These are phyloP conservation scores for Avena eriantha DNA, from an alignment of 176 grass and related monocot species.

Conservation along the genomic window DNA sequence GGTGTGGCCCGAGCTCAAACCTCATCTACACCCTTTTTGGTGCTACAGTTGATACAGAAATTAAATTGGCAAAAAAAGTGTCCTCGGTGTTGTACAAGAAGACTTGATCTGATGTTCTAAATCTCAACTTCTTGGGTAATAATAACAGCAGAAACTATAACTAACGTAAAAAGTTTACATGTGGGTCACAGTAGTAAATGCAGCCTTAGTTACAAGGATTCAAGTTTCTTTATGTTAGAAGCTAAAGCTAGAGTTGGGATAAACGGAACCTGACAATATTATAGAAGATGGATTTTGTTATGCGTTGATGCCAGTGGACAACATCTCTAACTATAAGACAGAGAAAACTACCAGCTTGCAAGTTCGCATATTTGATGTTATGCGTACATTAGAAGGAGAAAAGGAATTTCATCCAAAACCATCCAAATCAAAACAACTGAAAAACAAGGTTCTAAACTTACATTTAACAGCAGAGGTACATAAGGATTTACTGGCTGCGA, in stretches of 20 bases:
- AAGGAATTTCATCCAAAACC: slow-evolving; percentile 9
- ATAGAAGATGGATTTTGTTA: background rate
- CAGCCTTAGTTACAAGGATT: slow-evolving; percentile 8
- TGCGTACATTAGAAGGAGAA: background rate
- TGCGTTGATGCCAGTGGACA: background rate
- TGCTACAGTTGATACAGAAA: slow-evolving; percentile 16
- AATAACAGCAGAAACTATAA: background rate
- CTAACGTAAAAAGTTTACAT: background rate
- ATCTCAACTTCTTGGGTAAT: slow-evolving; percentile 3
- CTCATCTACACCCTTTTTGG: background rate
- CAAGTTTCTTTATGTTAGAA: slow-evolving; percentile 14
- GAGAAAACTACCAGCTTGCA: slow-evolving; percentile 27
- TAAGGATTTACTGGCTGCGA: slow-evolving; percentile 75
- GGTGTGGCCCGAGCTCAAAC: background rate
- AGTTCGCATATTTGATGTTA: slow-evolving; percentile 5
- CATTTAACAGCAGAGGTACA: slow-evolving; percentile 77
- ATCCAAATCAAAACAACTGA: slow-evolving; percentile 37
- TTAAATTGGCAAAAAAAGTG: slow-evolving; percentile 8
- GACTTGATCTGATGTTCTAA: background rate
- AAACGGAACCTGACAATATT: slow-evolving; percentile 16
- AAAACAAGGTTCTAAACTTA: slow-evolving; percentile 48
- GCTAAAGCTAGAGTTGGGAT: slow-evolving; percentile 14
- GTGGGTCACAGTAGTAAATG: slow-evolving; percentile 26
- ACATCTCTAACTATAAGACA: slow-evolving; percentile 12
- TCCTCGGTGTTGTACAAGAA: slow-evolving; percentile 7